A percentile compares a stretch with the other conserved stretches of the same genome.
Evolutionary conservation across 2,329 filamentous ascomycete genomes (phyloP).

Genomic region (Botrytis pseudocinerea): DNA sequence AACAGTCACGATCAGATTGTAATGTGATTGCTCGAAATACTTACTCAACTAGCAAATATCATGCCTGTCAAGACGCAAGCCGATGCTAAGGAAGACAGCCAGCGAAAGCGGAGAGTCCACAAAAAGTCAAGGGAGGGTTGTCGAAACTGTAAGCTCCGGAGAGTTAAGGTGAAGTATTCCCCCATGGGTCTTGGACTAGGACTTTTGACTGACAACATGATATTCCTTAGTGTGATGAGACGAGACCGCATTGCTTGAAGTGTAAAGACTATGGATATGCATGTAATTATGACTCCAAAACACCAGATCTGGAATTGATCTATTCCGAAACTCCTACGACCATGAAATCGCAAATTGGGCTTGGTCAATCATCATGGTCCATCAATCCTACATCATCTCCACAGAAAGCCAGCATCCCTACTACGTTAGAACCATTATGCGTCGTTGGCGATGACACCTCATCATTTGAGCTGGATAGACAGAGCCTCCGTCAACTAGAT

Average conservation of each 20-base stretch:
- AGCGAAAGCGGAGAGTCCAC: constrained; percentile 42
- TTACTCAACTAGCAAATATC: neutral
- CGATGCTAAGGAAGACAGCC: neutral
- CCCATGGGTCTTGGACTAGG: neutral
- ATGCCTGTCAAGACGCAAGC: neutral
- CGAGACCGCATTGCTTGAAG: constrained; percentile 50
- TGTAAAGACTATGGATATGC: constrained; percentile 51
- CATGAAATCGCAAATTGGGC: neutral
- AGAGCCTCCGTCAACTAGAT: constrained; percentile 42
- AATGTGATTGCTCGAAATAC: neutral
- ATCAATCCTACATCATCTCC: too few relatives aligned
- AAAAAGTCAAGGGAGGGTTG: constrained; percentile 57
- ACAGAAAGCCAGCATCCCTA: neutral
- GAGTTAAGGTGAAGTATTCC: constrained; percentile 50
- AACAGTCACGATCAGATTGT: neutral
- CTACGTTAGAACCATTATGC: neutral
- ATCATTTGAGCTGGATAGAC: constrained; percentile 24
- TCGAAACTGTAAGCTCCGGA: constrained; percentile 56
- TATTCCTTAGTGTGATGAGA: constrained; percentile 53
- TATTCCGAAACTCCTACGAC: neutral
- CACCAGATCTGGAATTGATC: constrained; percentile 40
- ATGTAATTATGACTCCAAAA: constrained; percentile 48
- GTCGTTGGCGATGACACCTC: constrained; percentile 6
- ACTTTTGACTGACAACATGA: neutral
- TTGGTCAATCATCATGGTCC: neutral